Evolutionary conservation across 2,329 filamentous ascomycete genomes (phyloP).

Genomic region (Trichothecium sympodiale): DNA sequence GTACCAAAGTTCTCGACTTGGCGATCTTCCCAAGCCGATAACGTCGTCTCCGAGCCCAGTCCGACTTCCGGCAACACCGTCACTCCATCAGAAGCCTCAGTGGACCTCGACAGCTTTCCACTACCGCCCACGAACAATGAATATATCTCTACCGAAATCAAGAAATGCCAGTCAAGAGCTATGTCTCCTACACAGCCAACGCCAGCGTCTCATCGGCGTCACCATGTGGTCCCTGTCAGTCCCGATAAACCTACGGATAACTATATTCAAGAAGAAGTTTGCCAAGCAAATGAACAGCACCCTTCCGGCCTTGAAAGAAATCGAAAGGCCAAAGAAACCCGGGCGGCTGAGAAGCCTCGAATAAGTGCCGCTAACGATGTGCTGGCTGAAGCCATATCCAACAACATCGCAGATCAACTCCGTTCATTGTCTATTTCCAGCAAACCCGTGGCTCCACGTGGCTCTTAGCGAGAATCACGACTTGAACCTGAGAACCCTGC

Average conservation of each 20-base stretch:
- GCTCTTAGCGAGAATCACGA: constrained; percentile 2
- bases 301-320: background rate
- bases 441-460: background rate
- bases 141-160: too few species aligned
- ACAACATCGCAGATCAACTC: constrained; percentile 32
- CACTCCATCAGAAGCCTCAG: background rate
- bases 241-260: too few species aligned
- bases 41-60: too few species aligned
- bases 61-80: too few species aligned
- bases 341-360: background rate
- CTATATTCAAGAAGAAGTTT: background rate
- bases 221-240: too few species aligned
- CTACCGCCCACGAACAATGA: background rate
- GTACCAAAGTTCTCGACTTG: too few species aligned
- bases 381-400: constrained; percentile 32
- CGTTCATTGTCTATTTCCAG: constrained; percentile 23
- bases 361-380: constrained; percentile 21
- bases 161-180: too few species aligned
- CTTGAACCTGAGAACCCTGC: background rate
- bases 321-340: background rate
- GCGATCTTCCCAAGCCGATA: too few species aligned
- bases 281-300: background rate
- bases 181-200: too few species aligned
- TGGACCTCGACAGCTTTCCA: background rate
- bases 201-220: too few species aligned